phyloP scores from a whole-genome alignment of 192 early-diverging fungal genomes.

The Podila minutissima region DNA sequence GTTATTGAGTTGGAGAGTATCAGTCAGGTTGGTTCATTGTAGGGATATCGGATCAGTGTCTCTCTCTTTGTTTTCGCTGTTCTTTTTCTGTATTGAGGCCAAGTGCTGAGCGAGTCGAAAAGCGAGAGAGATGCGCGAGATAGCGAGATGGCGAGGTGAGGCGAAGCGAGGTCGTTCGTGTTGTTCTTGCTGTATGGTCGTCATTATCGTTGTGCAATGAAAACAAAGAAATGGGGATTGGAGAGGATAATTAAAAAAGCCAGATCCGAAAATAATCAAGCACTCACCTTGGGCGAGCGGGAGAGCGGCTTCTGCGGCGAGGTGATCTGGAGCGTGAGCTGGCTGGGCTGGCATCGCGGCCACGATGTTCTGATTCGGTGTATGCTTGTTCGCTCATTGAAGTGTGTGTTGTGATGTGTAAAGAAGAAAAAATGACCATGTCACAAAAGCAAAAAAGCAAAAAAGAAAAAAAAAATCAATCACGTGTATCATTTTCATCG shows the following conservation, averaged over 20 bases:
- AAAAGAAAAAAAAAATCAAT: too few relatives aligned
- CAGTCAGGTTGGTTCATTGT: conserved; percentile 4
- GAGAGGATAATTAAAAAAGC: too few relatives aligned
- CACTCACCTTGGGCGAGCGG: conserved; percentile 6
- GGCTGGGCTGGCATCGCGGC: conserved; percentile 1
- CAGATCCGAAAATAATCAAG: background rate
- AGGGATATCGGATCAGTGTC: too few relatives aligned
- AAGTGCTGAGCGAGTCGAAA: conserved; percentile 2
- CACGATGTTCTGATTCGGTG: conserved; percentile 10
- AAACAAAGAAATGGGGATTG: too few relatives aligned
- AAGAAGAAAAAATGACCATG: background rate
- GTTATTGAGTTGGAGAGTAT: background rate
- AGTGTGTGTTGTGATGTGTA: background rate
- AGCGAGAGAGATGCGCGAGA: background rate
- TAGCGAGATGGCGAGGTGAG: too few relatives aligned
- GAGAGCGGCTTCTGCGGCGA: conserved; percentile 4
- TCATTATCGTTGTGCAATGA: too few relatives aligned
- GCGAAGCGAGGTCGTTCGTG: too few relatives aligned
- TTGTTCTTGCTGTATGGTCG: too few relatives aligned
- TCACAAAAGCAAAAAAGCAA: background rate
- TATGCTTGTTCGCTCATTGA: conserved; percentile 6
- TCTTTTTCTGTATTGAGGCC: too few relatives aligned
- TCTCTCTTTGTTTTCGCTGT: too few relatives aligned
- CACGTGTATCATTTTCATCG: too few relatives aligned
- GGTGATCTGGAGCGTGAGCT: conserved; percentile 8